phyloP scores from a whole-genome alignment of 495 filamentous ascomycete species.

The Lasiosphaeris hirsuta region DNA sequence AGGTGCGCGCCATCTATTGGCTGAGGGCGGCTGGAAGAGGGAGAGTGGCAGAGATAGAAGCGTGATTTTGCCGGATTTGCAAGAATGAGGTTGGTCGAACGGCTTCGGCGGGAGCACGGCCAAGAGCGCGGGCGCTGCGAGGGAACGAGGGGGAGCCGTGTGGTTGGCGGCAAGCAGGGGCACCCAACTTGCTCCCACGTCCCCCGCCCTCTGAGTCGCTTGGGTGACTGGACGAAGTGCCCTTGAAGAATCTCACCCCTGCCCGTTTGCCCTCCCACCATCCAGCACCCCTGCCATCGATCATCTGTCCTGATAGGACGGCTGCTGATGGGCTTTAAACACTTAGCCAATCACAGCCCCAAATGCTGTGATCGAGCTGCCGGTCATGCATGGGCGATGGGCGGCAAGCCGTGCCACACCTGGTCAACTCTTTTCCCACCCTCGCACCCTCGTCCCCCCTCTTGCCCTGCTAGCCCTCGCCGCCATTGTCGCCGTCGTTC shows the following conservation, averaged over 20 bases:
- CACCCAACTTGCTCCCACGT: slow-evolving; percentile 1
- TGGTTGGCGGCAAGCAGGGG: slow-evolving; percentile 32
- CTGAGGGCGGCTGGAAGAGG: slow-evolving; percentile 20
- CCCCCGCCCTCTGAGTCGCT: slow-evolving; percentile 7
- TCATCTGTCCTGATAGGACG: slow-evolving; percentile 24
- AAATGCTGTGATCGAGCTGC: slow-evolving; percentile 33
- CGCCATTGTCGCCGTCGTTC: not conserved
- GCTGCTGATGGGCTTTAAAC: slow-evolving; percentile 15
- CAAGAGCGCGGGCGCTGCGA: slow-evolving; percentile 8
- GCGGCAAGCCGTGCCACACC: slow-evolving; percentile 34
- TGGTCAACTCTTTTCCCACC: slow-evolving; percentile 7
- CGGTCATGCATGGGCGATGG: slow-evolving; percentile 29
- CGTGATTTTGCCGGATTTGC: slow-evolving; percentile 29
- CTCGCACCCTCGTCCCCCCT: not conserved
- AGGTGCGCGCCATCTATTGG: slow-evolving; percentile 27
- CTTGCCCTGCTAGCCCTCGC: no score
- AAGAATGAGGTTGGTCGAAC: not conserved
- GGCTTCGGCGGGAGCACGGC: slow-evolving; percentile 15
- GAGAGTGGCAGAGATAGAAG: not conserved
- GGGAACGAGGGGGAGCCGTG: slow-evolving; percentile 13
- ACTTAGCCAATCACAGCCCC: slow-evolving; percentile 28
- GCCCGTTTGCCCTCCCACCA: slow-evolving; percentile 10
- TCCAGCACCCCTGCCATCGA: slow-evolving; percentile 24
- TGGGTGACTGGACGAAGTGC: slow-evolving; percentile 8
- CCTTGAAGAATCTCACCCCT: slow-evolving; percentile 6